Conservation (phyloP, 2,329 filamentous ascomycete species). For the Cryphonectria naterciae region DNA sequence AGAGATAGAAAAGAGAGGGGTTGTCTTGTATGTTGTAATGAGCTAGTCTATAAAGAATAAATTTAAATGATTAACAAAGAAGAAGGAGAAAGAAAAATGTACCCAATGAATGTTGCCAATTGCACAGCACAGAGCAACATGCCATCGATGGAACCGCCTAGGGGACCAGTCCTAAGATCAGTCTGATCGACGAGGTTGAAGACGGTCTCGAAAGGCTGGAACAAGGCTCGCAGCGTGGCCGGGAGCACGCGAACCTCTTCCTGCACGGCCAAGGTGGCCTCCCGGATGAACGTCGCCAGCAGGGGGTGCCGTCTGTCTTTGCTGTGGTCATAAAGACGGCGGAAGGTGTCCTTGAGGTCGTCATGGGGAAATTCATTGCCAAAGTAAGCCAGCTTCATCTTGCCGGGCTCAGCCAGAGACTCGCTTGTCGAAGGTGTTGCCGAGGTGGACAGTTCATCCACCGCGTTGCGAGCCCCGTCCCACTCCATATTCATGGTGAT, state of each 20-base stretch:
- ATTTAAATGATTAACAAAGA: not conserved
- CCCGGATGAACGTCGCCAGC: slow-evolving; percentile 46
- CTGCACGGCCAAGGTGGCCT: slow-evolving; percentile 44
- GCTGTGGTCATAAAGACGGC: slow-evolving; percentile 44
- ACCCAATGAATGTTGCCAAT: slow-evolving; percentile 50
- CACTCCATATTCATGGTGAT: slow-evolving; percentile 5
- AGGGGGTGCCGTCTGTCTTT: slow-evolving; percentile 42
- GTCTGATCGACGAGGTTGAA: slow-evolving; percentile 39
- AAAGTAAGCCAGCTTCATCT: slow-evolving; percentile 47
- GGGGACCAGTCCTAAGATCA: slow-evolving; percentile 43
- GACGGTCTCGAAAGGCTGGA: slow-evolving; percentile 45
- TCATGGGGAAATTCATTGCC: slow-evolving; percentile 54
- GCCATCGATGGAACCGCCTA: slow-evolving; percentile 51
- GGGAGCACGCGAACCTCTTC: slow-evolving; percentile 44
- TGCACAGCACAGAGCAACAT: slow-evolving; percentile 46
- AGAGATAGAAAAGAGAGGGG: too few relatives aligned
- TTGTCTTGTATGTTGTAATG: too few relatives aligned
- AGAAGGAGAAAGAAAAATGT: slow-evolving; percentile 25
- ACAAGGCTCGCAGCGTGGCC: slow-evolving; percentile 32
- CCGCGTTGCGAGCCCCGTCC: not conserved
- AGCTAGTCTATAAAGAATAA: not conserved
- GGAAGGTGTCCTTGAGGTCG: slow-evolving; percentile 45
- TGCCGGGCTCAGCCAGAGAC: slow-evolving; percentile 20
- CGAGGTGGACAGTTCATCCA: slow-evolving; percentile 2
- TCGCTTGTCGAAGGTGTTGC: slow-evolving; percentile 3